Percentiles rank a stretch among this genome's conserved stretches.
phyloP scores from a whole-genome alignment of 2,329 filamentous ascomycete genomes.

The Dothideomycetidae sp. region DNA sequence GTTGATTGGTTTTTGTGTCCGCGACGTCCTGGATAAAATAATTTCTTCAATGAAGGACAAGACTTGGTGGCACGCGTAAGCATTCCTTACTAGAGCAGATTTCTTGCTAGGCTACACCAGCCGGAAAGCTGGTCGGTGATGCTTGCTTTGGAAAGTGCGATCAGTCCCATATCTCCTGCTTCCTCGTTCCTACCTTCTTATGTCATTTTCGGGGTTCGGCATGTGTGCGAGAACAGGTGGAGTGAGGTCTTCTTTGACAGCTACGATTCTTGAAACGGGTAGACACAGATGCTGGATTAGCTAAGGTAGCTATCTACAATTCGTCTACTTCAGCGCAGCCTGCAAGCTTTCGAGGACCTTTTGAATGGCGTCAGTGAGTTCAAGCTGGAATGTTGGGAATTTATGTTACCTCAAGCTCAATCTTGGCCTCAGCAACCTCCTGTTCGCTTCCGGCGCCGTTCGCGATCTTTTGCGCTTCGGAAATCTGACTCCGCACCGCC shows the following conservation, averaged over 20 bases:
- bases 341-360: conserved; percentile 75
- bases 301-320: conserved; percentile 30
- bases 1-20: no score
- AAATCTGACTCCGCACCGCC: conserved; percentile 75
- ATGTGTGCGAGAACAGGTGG: no score
- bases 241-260: background rate
- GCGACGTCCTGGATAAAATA: no score
- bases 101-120: no score
- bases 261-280: conserved; percentile 26
- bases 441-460: conserved; percentile 83
- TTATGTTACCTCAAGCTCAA: conserved; percentile 76
- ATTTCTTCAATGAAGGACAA: no score
- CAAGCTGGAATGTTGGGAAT: conserved; percentile 21
- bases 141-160: no score
- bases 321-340: conserved; percentile 60
- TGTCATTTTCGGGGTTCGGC: no score
- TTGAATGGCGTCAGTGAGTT: conserved; percentile 13
- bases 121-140: no score
- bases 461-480: conserved; percentile 91
- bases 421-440: conserved; percentile 97
- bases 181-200: no score
- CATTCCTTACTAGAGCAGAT: no score
- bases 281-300: conserved; percentile 13
- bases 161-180: no score
- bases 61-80: no score